Percentiles rank a stretch among this genome's conserved stretches.
Evolutionary conservation across 1,284 basidiomycete species (phyloP).

Genomic region (Abortiporus biennis): DNA sequence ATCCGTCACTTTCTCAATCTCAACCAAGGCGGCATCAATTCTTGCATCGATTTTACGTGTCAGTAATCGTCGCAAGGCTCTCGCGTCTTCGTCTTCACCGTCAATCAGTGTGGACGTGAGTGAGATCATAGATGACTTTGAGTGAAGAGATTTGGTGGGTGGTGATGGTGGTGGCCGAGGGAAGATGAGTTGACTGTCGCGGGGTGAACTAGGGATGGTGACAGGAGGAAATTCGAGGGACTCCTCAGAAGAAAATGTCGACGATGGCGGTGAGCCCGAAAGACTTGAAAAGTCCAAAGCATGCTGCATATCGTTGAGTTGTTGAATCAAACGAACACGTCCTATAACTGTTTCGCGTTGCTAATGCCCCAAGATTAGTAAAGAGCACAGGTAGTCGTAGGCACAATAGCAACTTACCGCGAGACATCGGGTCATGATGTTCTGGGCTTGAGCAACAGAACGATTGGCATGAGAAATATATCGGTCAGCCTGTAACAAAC

Average conservation of each 20-base stretch:
- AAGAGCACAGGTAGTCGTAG: conserved; percentile 1
- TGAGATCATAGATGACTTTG: conserved; percentile 23
- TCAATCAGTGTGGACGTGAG: conserved; percentile 30
- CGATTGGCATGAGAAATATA: conserved; percentile 45
- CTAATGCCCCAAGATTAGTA: conserved; percentile 9
- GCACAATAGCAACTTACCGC: conserved; percentile 32
- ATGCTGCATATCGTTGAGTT: conserved; percentile 5
- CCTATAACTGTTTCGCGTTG: conserved; percentile 18
- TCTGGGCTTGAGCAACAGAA: conserved; percentile 44
- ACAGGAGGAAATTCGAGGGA: conserved; percentile 19
- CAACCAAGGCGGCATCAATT: conserved; percentile 52
- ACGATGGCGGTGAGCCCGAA: conserved; percentile 12
- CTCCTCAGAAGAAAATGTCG: conserved; percentile 15
- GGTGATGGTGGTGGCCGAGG: conserved; percentile 10
- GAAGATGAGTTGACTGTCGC: conserved; percentile 14
- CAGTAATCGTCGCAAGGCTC: conserved; percentile 50
- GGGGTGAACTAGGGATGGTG: conserved; percentile 14
- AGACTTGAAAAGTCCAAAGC: neutral
- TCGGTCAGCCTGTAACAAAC: conserved; percentile 38
- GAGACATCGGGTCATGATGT: conserved; percentile 28
- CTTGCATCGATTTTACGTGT: conserved; percentile 56
- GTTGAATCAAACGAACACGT: conserved; percentile 14
- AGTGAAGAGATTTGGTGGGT: conserved; percentile 15
- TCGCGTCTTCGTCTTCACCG: conserved; percentile 52
- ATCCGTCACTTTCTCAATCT: conserved; percentile 49